Conservation (phyloP, 306 rosid species). For the Cyamopsis tetragonoloba region DNA sequence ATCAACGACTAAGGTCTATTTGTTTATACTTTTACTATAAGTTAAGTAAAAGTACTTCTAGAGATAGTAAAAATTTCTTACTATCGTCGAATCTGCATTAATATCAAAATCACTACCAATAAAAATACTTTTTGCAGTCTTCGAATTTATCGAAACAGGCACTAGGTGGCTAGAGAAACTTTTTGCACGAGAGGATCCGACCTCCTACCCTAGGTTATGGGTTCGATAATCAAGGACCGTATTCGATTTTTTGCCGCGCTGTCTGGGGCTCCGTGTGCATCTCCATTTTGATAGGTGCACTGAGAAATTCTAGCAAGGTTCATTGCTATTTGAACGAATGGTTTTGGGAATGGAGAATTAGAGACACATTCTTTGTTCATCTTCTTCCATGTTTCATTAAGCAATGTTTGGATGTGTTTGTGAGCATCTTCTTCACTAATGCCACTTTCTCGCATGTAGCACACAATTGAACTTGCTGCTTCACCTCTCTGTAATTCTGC, state of each 20-base stretch:
- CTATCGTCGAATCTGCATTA: no score
- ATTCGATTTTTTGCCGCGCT: conserved; percentile 25
- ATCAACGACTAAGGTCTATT: no score
- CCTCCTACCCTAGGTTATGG: no score
- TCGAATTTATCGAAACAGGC: no score
- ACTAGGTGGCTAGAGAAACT: no score
- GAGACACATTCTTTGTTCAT: conserved; percentile 34
- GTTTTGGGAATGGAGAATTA: conserved; percentile 31
- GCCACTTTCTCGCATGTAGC: conserved; percentile 33
- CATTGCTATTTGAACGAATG: conserved; percentile 28
- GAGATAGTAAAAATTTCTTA: no score
- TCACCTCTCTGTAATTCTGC: conserved; percentile 59
- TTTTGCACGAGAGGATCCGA: no score
- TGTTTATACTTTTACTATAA: no score
- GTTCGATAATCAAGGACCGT: conserved; percentile 37
- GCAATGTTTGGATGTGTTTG: conserved; percentile 14
- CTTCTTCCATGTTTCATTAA: conserved; percentile 47
- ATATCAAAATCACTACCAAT: no score
- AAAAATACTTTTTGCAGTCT: no score
- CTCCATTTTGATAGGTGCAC: conserved; percentile 53
- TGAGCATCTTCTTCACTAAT: conserved; percentile 24
- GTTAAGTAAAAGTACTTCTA: no score
- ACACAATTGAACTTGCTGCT: conserved; percentile 37
- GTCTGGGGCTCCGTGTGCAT: conserved; percentile 52
- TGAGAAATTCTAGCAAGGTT: conserved; percentile 54